A percentile compares a stretch with the other conserved stretches of the same genome.
Conservation (phyloP, 305 asterid species). For the Fraxinus latifolia region DNA sequence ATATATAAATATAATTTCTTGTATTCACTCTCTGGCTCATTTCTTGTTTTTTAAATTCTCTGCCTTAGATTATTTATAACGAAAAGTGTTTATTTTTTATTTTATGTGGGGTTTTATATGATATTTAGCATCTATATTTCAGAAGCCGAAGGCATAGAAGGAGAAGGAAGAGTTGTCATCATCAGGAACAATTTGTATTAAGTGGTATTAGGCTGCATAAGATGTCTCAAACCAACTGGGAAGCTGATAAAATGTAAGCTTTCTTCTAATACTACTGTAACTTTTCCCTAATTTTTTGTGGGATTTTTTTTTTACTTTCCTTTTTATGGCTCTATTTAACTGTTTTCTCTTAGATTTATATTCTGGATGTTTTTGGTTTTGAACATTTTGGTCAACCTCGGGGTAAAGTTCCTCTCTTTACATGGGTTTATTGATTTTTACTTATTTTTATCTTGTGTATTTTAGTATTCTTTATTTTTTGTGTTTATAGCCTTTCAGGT, state of each 20-base stretch:
- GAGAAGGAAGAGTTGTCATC: background rate
- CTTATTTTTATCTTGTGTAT: background rate
- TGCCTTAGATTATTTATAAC: constrained; percentile 9
- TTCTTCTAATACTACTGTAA: background rate
- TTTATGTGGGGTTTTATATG: constrained; percentile 20
- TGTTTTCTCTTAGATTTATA: background rate
- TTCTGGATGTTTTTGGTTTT: background rate
- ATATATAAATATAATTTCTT: background rate
- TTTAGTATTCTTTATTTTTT: background rate
- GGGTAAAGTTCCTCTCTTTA: background rate
- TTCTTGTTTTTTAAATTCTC: background rate
- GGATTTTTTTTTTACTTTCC: background rate
- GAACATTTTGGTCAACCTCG: background rate
- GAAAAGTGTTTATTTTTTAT: background rate
- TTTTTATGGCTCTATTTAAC: background rate
- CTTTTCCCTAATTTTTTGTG: background rate
- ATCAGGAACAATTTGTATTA: background rate
- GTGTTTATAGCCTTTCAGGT: background rate
- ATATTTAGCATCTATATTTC: constrained; percentile 16
- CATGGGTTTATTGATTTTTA: background rate
- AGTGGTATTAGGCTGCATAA: constrained; percentile 17
- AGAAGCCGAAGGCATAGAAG: constrained; percentile 23
- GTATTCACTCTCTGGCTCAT: constrained; percentile 5
- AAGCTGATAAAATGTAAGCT: constrained; percentile 60
- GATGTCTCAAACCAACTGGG: constrained; percentile 99